Conservation (phyloP, 2,329 filamentous ascomycete genomes). For the Geosmithia putterillii region DNA sequence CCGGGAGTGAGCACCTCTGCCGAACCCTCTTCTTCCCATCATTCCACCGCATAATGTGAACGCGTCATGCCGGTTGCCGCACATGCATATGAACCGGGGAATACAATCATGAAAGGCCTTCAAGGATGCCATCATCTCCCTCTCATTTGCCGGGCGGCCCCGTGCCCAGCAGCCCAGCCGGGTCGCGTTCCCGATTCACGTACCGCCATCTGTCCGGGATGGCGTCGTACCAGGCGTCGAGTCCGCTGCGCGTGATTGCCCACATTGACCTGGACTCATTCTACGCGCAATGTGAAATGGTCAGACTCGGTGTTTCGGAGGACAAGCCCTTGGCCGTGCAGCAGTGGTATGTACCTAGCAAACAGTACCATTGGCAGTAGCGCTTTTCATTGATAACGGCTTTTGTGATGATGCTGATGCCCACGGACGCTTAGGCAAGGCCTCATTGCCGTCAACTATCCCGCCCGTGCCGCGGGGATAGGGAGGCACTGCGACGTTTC, state of each 20-base stretch:
- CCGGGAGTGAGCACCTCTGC: no score
- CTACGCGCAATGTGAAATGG: constrained; percentile 93
- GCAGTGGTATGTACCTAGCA: constrained; percentile 53
- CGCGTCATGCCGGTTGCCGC: no score
- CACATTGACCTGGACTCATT: constrained; percentile 96
- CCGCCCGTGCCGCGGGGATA: constrained; percentile 71
- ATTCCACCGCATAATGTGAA: no score
- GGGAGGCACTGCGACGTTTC: constrained; percentile 64
- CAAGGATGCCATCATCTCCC: constrained; percentile 2
- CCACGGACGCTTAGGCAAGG: constrained; percentile 50
- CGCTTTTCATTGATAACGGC: no score
- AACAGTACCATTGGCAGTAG: no score
- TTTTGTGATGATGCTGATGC: no score
- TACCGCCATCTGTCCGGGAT: constrained; percentile 73
- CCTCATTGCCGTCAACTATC: constrained; percentile 92
- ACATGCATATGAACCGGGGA: no score
- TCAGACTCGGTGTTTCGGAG: constrained; percentile 62
- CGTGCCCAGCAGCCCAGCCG: constrained; percentile 9
- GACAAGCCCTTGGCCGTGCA: constrained; percentile 81
- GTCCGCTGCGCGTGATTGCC: constrained; percentile 74
- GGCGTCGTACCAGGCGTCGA: constrained; percentile 55
- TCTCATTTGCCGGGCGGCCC: constrained; percentile 7
- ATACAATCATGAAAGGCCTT: no score
- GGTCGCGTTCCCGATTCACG: constrained; percentile 60
- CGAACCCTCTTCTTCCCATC: no score